Conservation (phyloP, 2,329 filamentous ascomycete species). For the Scytalidium sp. region DNA sequence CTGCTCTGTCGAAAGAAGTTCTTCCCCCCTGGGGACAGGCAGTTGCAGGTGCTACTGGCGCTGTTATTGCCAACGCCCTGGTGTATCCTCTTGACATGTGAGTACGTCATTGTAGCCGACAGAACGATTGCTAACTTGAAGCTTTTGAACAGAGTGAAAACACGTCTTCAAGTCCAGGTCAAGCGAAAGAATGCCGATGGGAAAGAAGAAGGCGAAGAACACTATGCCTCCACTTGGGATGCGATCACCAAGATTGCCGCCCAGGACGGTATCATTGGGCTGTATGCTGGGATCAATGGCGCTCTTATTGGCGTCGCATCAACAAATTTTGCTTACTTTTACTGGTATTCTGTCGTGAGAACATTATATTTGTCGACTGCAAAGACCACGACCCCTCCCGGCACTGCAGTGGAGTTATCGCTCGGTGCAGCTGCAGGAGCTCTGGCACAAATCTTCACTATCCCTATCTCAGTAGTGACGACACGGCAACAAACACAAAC, state of each 20-base stretch:
- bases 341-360: conserved; percentile 93
- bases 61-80: conserved; percentile 89
- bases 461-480: conserved; percentile 92
- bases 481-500: conserved; percentile 93
- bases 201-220: conserved; percentile 44
- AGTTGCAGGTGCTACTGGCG: conserved; percentile 87
- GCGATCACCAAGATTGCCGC: conserved; percentile 81
- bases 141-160: conserved; percentile 78
- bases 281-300: conserved; percentile 87
- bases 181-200: conserved; percentile 53
- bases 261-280: conserved; percentile 74
- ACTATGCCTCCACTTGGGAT: conserved; percentile 86
- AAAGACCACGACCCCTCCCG: conserved; percentile 60
- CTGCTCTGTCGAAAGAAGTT: conserved; percentile 28
- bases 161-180: conserved; percentile 90
- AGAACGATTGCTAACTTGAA: conserved; percentile 3
- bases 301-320: conserved; percentile 89
- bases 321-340: conserved; percentile 99
- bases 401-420: conserved; percentile 77
- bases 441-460: conserved; percentile 91
- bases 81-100: conserved; percentile 98
- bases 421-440: conserved; percentile 87
- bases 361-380: conserved; percentile 67
- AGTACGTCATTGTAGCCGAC: conserved; percentile 33
- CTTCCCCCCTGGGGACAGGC: conserved; percentile 91